Percentiles rank a stretch among this genome's conserved stretches.
phyloP scores from a whole-genome alignment of 345 rosid species.

The Eucalyptus rudis region DNA sequence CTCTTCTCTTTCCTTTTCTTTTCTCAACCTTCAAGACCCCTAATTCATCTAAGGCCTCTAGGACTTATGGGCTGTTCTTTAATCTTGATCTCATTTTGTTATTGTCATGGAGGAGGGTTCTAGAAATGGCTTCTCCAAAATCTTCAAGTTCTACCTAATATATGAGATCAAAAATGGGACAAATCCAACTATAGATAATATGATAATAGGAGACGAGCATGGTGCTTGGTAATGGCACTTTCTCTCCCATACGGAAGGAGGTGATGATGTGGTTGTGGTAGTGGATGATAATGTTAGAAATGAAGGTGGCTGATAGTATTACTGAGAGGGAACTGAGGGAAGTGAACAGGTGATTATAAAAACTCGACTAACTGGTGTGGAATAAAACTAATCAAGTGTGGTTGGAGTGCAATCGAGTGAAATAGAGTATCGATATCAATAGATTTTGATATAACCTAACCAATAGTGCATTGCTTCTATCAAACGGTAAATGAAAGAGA shows the following conservation, averaged over 20 bases:
- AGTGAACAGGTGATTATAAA: rapidly evolving
- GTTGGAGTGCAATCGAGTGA: not conserved
- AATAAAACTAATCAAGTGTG: not conserved
- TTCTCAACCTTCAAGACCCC: constrained; percentile 6
- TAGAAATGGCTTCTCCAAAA: constrained; percentile 4
- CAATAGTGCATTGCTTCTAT: not conserved
- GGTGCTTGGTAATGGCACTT: not conserved
- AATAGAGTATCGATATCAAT: not conserved
- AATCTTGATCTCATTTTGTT: not conserved
- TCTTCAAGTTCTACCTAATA: constrained; percentile 64
- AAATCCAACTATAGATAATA: not conserved
- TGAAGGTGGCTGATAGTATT: not conserved
- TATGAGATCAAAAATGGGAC: constrained; percentile 5
- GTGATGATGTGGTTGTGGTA: too few relatives aligned
- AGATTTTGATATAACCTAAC: not conserved
- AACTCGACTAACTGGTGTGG: rapidly evolving
- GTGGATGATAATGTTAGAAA: too few relatives aligned
- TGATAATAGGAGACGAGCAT: not conserved
- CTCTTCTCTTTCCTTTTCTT: not conserved
- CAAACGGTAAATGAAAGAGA: not conserved
- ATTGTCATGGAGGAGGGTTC: not conserved
- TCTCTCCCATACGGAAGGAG: not conserved
- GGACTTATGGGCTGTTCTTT: constrained; percentile 18
- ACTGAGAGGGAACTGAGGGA: not conserved
- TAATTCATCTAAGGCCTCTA: constrained; percentile 30